Evolutionary conservation across 2,329 filamentous ascomycete species (phyloP).

Genomic region (Hypoxylon sp.): DNA sequence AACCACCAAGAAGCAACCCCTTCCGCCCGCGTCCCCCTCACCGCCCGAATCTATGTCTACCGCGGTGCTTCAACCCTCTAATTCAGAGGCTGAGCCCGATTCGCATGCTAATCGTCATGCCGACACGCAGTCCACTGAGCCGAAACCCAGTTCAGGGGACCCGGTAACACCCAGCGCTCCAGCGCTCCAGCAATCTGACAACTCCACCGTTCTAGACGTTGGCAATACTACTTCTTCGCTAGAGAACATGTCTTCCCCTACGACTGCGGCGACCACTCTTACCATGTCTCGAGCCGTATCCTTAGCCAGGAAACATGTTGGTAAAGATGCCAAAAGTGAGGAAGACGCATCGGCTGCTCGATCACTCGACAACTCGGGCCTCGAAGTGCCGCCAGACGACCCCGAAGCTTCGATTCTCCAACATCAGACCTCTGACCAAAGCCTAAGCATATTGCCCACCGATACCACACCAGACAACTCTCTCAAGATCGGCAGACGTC

Average conservation of each 20-base stretch:
- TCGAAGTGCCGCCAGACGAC: slow-evolving; percentile 55
- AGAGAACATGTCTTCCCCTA: slow-evolving; percentile 70
- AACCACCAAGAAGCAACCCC: slow-evolving; percentile 55
- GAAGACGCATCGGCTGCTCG: slow-evolving; percentile 40
- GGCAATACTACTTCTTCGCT: slow-evolving; percentile 65
- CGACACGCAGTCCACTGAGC: slow-evolving; percentile 19
- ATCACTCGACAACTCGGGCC: slow-evolving; percentile 48
- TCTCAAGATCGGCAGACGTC: slow-evolving; percentile 63
- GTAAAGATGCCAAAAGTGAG: slow-evolving; percentile 39
- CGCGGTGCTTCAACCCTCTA: slow-evolving; percentile 6
- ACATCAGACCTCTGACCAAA: slow-evolving; percentile 55
- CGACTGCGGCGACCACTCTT: slow-evolving; percentile 68
- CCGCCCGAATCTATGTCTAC: slow-evolving; percentile 23
- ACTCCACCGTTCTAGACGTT: slow-evolving; percentile 28
- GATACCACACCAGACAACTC: slow-evolving; percentile 65
- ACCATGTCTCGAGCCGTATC: slow-evolving; percentile 64
- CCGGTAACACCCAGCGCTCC: slow-evolving; percentile 34
- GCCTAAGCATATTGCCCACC: slow-evolving; percentile 51
- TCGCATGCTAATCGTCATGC: slow-evolving; percentile 14
- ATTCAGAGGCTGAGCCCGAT: slow-evolving; percentile 28
- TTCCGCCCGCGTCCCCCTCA: slow-evolving; percentile 27
- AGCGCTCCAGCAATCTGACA: slow-evolving; percentile 19
- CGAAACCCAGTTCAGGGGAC: slow-evolving; percentile 18
- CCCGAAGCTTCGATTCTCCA: slow-evolving; percentile 51
- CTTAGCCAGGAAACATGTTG: slow-evolving; percentile 56